These are phyloP conservation scores for Hypoxylon fragiforme DNA, from an alignment of 495 filamentous ascomycete genomes.

Conservation along the genomic window DNA sequence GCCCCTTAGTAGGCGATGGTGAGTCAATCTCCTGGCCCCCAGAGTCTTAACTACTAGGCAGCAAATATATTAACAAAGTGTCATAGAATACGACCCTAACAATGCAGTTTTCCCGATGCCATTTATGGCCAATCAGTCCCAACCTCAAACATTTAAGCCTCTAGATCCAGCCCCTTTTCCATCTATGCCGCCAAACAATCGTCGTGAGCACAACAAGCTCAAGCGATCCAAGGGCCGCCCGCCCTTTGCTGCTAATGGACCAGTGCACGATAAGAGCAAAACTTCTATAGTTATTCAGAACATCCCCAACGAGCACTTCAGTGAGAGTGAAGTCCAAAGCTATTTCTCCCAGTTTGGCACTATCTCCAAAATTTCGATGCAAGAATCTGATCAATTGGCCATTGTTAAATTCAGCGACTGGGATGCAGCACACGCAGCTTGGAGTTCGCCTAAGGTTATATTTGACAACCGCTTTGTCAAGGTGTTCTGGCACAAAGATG, in stretches of 20 bases:
- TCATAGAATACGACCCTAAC: conserved; percentile 86
- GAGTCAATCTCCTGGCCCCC: conserved; percentile 38
- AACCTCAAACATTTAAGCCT: conserved; percentile 5
- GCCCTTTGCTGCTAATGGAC: conserved; percentile 74
- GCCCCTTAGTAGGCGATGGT: conserved; percentile 42
- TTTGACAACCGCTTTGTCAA: conserved; percentile 99
- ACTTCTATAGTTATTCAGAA: conserved; percentile 88
- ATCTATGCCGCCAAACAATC: conserved; percentile 23
- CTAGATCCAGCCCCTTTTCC: conserved; percentile 12
- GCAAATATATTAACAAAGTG: too few species aligned
- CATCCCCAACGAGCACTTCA: conserved; percentile 85
- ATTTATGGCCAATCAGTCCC: conserved; percentile 7
- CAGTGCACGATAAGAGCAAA: conserved; percentile 71
- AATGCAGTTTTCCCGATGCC: conserved; percentile 55
- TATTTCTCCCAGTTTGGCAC: conserved; percentile 88
- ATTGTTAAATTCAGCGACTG: conserved; percentile 78
- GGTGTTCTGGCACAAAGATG: conserved; percentile 89
- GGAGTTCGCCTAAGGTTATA: conserved; percentile 88
- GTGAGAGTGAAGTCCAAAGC: conserved; percentile 69
- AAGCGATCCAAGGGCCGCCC: conserved; percentile 53
- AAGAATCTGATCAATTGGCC: conserved; percentile 75
- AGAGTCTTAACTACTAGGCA: too few species aligned
- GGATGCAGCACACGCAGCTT: conserved; percentile 76
- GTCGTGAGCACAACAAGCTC: conserved; percentile 48
- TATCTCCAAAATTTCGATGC: conserved; percentile 72